Percentiles rank a stretch among this genome's conserved stretches.
phyloP scores from a whole-genome alignment of 768 basidiomycete species.

The Calocera viscosa region DNA sequence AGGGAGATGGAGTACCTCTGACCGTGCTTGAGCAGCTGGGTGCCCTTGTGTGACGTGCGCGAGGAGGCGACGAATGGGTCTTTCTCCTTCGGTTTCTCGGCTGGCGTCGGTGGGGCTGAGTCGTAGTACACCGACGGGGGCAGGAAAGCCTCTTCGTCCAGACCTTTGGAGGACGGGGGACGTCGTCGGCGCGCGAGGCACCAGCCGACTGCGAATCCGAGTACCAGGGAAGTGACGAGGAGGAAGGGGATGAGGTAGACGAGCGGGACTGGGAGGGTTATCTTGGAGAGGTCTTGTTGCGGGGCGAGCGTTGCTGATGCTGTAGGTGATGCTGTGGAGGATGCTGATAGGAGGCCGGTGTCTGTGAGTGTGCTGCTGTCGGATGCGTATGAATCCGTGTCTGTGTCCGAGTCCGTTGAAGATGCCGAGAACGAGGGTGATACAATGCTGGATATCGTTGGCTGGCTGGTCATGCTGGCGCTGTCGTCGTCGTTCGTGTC shows the following conservation, averaged over 20 bases:
- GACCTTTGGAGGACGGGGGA: background rate
- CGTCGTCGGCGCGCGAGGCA: background rate
- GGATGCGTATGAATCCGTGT: background rate
- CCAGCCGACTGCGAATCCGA: background rate
- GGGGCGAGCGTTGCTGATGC: background rate
- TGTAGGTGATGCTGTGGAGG: background rate
- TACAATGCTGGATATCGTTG: background rate
- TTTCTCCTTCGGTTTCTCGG: background rate
- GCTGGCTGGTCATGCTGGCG: background rate
- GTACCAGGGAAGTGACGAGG: background rate
- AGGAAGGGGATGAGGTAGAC: constrained; percentile 1
- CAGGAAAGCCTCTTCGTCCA: background rate
- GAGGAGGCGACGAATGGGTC: background rate
- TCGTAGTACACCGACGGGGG: background rate
- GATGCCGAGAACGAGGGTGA: background rate
- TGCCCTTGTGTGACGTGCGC: background rate
- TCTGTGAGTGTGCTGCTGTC: background rate
- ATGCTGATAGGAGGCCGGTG: background rate
- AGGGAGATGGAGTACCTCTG: background rate
- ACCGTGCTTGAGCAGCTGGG: background rate
- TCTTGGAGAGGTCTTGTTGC: background rate
- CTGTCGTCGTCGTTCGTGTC: background rate
- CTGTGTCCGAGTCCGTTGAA: background rate
- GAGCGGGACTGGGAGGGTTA: background rate
- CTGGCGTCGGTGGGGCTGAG: background rate